Evolutionary conservation across 257 asterid species (phyloP).

Genomic region (Solanum rostratum): DNA sequence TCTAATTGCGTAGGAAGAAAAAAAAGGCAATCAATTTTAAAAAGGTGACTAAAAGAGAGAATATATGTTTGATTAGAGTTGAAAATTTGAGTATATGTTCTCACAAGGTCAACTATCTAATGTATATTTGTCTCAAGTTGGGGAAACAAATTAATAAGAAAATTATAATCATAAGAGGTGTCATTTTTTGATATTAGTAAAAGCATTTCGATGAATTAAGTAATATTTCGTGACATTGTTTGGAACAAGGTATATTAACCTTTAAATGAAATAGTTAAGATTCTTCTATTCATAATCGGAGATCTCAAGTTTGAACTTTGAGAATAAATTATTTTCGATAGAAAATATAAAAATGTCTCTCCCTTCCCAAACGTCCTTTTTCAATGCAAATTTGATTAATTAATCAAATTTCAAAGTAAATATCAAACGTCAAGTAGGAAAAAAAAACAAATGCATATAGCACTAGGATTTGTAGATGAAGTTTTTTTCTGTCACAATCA

Average conservation of each 20-base stretch:
- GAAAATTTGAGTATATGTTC: background rate
- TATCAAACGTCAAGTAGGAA: fast-evolving
- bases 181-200: background rate
- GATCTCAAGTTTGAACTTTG: background rate
- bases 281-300: background rate
- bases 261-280: background rate
- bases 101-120: background rate
- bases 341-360: background rate
- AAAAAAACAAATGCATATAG: background rate
- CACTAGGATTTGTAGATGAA: too few species aligned
- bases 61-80: background rate
- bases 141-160: background rate
- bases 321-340: background rate
- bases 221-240: background rate
- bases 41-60: background rate
- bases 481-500: too few species aligned
- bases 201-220: background rate
- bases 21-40: background rate
- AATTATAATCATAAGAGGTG: background rate
- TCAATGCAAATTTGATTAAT: background rate
- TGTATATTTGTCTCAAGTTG: background rate
- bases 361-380: background rate
- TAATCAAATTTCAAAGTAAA: background rate
- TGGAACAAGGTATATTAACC: background rate
- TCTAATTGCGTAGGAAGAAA: background rate